A percentile compares a stretch with the other conserved stretches of the same genome.
Conservation (phyloP, 2,329 filamentous ascomycete genomes). For the Aspergillus carbonarius region DNA sequence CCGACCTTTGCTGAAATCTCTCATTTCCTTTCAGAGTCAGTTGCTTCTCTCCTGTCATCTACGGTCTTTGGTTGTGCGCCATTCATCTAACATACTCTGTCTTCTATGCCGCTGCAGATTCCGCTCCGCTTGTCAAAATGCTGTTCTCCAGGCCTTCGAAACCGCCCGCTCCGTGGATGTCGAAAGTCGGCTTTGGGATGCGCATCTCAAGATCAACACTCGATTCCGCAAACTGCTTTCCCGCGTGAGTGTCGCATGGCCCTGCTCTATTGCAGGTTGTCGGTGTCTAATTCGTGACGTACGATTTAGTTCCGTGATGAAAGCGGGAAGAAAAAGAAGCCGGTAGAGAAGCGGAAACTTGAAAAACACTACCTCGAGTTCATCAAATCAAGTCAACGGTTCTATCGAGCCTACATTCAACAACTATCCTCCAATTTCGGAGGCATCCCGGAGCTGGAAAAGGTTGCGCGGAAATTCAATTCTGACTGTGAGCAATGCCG, state of each 20-base stretch:
- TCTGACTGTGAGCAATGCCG: slow-evolving; percentile 44
- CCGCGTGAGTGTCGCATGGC: slow-evolving; percentile 42
- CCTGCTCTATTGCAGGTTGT: neutral
- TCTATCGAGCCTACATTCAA: slow-evolving; percentile 84
- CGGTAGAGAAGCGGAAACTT: slow-evolving; percentile 70
- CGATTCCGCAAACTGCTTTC: slow-evolving; percentile 71
- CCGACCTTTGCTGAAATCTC: slow-evolving; percentile 52
- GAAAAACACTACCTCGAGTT: slow-evolving; percentile 81
- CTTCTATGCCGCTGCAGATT: slow-evolving; percentile 51
- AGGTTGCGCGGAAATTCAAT: slow-evolving; percentile 54
- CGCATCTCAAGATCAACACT: slow-evolving; percentile 73
- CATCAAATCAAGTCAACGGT: slow-evolving; percentile 81
- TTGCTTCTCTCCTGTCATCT: neutral
- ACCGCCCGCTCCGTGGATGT: slow-evolving; percentile 56
- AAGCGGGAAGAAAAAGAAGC: slow-evolving; percentile 52
- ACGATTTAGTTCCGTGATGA: slow-evolving; percentile 49
- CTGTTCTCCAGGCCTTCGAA: slow-evolving; percentile 65
- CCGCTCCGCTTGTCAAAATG: slow-evolving; percentile 68
- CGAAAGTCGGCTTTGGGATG: slow-evolving; percentile 73
- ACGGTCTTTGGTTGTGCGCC: slow-evolving; percentile 7
- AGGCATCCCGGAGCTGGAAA: slow-evolving; percentile 58
- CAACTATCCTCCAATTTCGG: slow-evolving; percentile 64
- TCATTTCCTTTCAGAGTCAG: slow-evolving; percentile 42
- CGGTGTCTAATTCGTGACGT: slow-evolving; percentile 7
- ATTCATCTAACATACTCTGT: slow-evolving; percentile 6